Evolutionary conservation across 257 asterid species (phyloP).

Genomic region (Euphrasia confusa): DNA sequence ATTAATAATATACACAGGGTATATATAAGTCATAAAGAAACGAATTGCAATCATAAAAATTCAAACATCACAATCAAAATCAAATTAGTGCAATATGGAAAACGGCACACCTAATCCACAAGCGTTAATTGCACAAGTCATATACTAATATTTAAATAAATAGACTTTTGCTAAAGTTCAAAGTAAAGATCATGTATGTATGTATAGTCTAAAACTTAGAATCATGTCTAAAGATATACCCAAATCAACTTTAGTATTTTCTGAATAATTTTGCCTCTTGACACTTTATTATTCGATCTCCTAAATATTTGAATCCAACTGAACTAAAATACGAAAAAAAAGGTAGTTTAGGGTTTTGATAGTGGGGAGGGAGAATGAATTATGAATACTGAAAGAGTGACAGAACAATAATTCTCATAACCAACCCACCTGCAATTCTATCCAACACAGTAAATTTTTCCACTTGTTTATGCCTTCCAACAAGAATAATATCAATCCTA

Average conservation of each 20-base stretch:
- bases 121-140: conserved; percentile 2
- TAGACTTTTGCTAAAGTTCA: neutral
- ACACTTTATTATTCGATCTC: neutral
- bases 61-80: neutral
- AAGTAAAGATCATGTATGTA: conserved; percentile 1
- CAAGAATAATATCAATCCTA: conserved; percentile 18
- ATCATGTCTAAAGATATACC: neutral
- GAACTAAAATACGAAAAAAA: too few relatives aligned
- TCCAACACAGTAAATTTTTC: conserved; percentile 31
- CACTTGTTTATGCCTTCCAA: conserved; percentile 22
- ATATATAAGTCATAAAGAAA: neutral
- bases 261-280: neutral
- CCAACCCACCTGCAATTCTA: conserved; percentile 30
- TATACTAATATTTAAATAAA: neutral
- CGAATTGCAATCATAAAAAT: neutral
- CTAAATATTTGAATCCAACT: too few relatives aligned
- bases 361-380: conserved; percentile 17
- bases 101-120: neutral
- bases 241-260: neutral
- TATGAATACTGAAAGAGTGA: conserved; percentile 38
- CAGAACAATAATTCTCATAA: conserved; percentile 46
- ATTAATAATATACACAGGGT: neutral
- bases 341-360: conserved; percentile 21
- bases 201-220: neutral
- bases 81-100: neutral